Evolutionary conservation across 1,284 basidiomycete genomes (phyloP).

Genomic region (Melampsora abietis-canadensis): DNA sequence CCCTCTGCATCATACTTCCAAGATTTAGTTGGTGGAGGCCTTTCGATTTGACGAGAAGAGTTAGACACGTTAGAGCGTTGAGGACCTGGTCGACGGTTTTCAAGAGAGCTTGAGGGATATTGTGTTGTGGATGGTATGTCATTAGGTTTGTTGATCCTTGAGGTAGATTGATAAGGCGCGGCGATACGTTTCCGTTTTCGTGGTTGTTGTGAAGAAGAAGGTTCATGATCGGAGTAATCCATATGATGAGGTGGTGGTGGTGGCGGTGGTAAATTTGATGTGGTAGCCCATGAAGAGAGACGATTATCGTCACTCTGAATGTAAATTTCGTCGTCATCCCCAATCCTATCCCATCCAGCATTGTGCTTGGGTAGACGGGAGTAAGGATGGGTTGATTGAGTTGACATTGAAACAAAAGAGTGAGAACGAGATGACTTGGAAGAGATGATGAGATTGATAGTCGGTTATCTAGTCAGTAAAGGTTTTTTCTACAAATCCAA

Average conservation of each 20-base stretch:
- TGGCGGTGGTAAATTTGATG: conserved; percentile 2
- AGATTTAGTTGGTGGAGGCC: background rate
- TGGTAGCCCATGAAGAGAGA: background rate
- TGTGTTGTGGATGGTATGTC: background rate
- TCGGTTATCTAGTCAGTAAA: no score
- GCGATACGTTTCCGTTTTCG: conserved; percentile 31
- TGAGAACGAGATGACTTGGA: no score
- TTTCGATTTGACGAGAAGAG: background rate
- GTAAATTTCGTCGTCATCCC: conserved; percentile 32
- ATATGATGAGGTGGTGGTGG: background rate
- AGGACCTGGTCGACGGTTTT: background rate
- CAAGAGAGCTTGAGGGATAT: background rate
- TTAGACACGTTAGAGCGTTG: background rate
- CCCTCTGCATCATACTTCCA: conserved; percentile 34
- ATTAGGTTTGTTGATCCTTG: background rate
- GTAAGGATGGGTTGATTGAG: no score
- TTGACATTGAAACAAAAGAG: no score
- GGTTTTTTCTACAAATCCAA: no score
- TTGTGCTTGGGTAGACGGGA: no score
- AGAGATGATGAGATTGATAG: no score
- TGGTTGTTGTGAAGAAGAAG: conserved; percentile 15
- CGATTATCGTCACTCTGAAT: conserved; percentile 35
- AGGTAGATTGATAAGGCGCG: background rate
- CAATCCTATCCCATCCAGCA: conserved; percentile 32
- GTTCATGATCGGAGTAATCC: no score